Base-by-base conservation (phyloP, 208 protist genomes). In the Crithidia bombi region DNA sequence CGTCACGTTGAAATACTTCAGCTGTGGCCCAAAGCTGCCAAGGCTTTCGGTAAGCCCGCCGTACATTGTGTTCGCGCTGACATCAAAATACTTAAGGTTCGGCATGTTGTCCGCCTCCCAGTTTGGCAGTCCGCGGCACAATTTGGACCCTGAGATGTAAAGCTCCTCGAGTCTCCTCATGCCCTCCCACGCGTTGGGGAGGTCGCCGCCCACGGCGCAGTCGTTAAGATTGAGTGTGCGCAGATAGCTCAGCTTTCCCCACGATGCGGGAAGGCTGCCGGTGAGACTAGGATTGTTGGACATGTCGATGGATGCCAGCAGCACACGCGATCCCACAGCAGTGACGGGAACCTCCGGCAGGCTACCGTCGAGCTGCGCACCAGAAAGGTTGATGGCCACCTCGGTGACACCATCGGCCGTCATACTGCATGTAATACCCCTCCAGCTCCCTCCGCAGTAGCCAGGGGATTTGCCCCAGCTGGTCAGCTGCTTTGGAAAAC, bases 231-330 rank as follows among this genome's bases (percentile, higher is more conserved):
- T n/a, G n/a, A 59, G 54, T 5, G 54, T 59, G 54, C 54, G 54
- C 21, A 59, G 54, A 21, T 59, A 59, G 54, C 54, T 59, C 54
- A 59, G 54, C 54, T 19, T 4, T 17, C 54, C 54, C 35, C 54
- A 59, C 30, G 54, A 59, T 35, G 44, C 54, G 6, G 54, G 54
- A 44, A 59, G 54, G 21, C 35, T 59, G 19, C 54, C 54, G 33
- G 54, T 44, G 54, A 59, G 54, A 7, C 33, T 25, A 35, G 33
- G n/a, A n/a, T 59, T 59, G n/a, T 7, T 30, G 9, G 35, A n/a
- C 54, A 59, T 59, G 54, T 44, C 44, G 54, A 59, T 59, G 7
- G 54, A 39, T 11, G 54, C 30, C 54, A 59, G 35, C 30, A 59
- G 17, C 30, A 59, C 54, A 7, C 54, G 54, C 33, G 54, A 39